Conservation (phyloP, 129 eudicot genomes). For the Chrysanthemum seticuspe region DNA sequence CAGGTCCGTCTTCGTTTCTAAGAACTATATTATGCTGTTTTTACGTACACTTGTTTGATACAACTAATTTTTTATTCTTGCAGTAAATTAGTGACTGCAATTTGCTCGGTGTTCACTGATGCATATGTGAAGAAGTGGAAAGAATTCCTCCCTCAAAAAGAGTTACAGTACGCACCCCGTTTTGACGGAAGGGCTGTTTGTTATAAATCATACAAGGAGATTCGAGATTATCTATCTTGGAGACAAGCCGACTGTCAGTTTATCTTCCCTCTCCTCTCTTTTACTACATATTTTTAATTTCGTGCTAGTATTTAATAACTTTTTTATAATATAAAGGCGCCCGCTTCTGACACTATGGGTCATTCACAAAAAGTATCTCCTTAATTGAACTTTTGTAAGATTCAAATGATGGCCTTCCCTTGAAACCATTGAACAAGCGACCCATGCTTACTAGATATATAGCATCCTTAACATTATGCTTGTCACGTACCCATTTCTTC, state of each 20-base stretch:
- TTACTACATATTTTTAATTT: too few species aligned
- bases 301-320: neutral
- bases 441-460: too few species aligned
- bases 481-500: too few species aligned
- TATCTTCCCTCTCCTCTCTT: neutral
- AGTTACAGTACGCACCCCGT: conserved; percentile 57
- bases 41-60: too few species aligned
- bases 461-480: too few species aligned
- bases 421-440: too few species aligned
- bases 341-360: too few species aligned
- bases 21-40: too few species aligned
- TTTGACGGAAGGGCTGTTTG: conserved; percentile 98
- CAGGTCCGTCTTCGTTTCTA: conserved; percentile 39
- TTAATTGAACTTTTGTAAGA: too few species aligned
- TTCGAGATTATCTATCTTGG: conserved; percentile 87
- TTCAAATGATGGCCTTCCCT: too few species aligned
- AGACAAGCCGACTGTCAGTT: conserved; percentile 98
- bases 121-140: conserved; percentile 73
- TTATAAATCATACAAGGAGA: conserved; percentile 68
- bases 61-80: neutral
- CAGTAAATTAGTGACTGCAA: conserved; percentile 75
- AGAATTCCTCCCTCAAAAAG: conserved; percentile 59
- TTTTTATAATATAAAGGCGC: neutral
- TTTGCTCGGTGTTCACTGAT: conserved; percentile 70
- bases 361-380: too few species aligned